These are phyloP conservation scores for Yarrowia hollandica DNA, from an alignment of 805 yeast species.

Conservation along the genomic window DNA sequence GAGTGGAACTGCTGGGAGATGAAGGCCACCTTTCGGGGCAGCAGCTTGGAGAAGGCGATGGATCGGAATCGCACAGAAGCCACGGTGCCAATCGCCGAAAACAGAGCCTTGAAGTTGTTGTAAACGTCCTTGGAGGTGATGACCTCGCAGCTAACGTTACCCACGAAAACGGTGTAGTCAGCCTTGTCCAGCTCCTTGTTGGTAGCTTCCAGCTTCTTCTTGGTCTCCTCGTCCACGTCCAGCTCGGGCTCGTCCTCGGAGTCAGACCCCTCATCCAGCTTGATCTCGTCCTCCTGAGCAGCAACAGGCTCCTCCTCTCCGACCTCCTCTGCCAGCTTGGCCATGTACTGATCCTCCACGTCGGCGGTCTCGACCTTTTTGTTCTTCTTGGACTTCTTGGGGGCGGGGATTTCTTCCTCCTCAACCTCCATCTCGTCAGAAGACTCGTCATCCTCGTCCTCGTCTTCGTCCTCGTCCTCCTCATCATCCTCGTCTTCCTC, in stretches of 20 bases:
- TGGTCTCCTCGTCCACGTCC: constrained; percentile 38
- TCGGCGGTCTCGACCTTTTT: constrained; percentile 48
- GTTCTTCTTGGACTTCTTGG: constrained; percentile 37
- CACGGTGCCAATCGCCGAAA: constrained; percentile 51
- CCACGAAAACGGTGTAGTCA: constrained; percentile 81
- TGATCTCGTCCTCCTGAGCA: constrained; percentile 36
- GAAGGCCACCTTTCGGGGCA: constrained; percentile 91
- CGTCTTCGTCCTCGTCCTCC: constrained; percentile 29
- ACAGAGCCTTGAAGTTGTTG: constrained; percentile 65
- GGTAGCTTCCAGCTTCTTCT: constrained; percentile 48
- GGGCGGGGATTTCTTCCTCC: constrained; percentile 32
- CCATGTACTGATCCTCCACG: constrained; percentile 56
- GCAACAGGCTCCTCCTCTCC: constrained; percentile 32
- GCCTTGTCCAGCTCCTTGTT: constrained; percentile 81
- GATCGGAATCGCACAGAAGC: constrained; percentile 88
- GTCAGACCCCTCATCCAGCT: constrained; percentile 36
- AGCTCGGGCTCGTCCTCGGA: constrained; percentile 34
- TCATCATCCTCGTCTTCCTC: background rate
- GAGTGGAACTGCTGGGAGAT: constrained; percentile 75
- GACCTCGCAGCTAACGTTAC: constrained; percentile 70
- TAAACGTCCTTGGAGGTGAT: constrained; percentile 62
- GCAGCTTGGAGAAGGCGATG: constrained; percentile 79
- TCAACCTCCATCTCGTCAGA: background rate
- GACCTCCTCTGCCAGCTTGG: constrained; percentile 50
- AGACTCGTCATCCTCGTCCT: background rate